Base-by-base conservation (phyloP, 2,329 filamentous ascomycete species). In the Colletotrichum abscissum region DNA sequence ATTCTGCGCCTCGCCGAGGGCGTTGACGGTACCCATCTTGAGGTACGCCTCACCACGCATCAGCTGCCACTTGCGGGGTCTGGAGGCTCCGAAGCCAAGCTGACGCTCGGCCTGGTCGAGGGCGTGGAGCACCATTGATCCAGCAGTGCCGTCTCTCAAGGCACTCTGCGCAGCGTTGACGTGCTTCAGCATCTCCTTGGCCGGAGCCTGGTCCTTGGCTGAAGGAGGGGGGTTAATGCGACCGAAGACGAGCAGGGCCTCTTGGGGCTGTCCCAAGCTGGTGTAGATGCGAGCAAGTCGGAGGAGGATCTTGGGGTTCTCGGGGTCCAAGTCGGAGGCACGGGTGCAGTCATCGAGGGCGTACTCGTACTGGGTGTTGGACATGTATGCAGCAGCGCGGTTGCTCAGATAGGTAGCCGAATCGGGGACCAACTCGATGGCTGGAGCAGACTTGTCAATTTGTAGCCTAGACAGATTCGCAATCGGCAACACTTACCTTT, bases 331-430 rank as follows among this genome's bases (percentile, higher is more conserved):
- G 76, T 96, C 93, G 77, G 94, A 91, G 7, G 97, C 95, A 67
- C 89, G 90, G 79, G 91, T 92, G 84, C 94, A 97, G 84, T 99
- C 97, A 69, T 97, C 94, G 73, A 98, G 86, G 19, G 97, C 97
- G 75, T 93, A 89, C 70, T 89, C 85, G 81, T 93, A 98, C 79
- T 93, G 91, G 77, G 92, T 92, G 72, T 94, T 94, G 66, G 94
- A 94, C 88, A 99, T 98, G 86, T 94, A 95, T 46, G 97, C 97
- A 35, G 97, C 97, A 52, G 97, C 95, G 79, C 97, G 93, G 87
- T 99, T 99, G 82, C 94, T 96, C 76, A 97, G 90, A 83, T 97
- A 98, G 58, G 95, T 97, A 46, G 95, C 88, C 64, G 95, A 97
- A 78, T 92, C 88, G 67, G 95, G 95, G 79, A 96, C 92, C 75